A percentile compares a stretch with the other conserved stretches of the same genome.
Evolutionary conservation across 768 basidiomycete genomes (phyloP).

Genomic region (Inosperma sp.): DNA sequence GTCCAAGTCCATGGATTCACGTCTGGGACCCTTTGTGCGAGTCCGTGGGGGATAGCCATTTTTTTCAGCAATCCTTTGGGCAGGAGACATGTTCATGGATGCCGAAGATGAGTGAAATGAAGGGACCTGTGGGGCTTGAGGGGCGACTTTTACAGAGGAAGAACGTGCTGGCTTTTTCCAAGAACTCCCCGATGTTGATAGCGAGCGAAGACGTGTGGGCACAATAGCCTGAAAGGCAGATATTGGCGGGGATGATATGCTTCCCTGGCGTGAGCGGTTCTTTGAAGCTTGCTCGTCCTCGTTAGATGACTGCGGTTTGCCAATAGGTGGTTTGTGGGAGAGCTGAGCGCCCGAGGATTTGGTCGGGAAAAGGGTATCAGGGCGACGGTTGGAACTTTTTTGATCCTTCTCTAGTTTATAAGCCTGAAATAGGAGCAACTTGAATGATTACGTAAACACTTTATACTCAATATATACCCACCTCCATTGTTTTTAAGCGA

Average conservation of each 20-base stretch:
- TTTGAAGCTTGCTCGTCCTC: conserved; percentile 61
- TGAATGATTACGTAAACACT: conserved; percentile 29
- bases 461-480: conserved; percentile 39
- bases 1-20: conserved; percentile 71
- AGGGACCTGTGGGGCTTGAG: conserved; percentile 29
- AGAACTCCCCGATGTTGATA: conserved; percentile 37
- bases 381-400: conserved; percentile 36
- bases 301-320: conserved; percentile 58
- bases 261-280: conserved; percentile 43
- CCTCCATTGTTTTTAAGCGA: conserved; percentile 90
- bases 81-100: conserved; percentile 22
- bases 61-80: conserved; percentile 16
- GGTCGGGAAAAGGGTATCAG: conserved; percentile 30
- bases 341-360: conserved; percentile 32
- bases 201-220: conserved; percentile 35
- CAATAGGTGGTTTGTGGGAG: conserved; percentile 41
- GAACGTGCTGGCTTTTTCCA: conserved; percentile 26
- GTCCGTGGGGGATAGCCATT: conserved; percentile 45
- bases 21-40: conserved; percentile 48
- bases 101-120: conserved; percentile 20
- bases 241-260: conserved; percentile 39
- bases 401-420: conserved; percentile 72
- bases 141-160: conserved; percentile 26
- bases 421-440: conserved; percentile 41
- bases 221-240: conserved; percentile 29